phyloP scores from a whole-genome alignment of 345 rosid genomes.

The Erysimum cheiranthoides region DNA sequence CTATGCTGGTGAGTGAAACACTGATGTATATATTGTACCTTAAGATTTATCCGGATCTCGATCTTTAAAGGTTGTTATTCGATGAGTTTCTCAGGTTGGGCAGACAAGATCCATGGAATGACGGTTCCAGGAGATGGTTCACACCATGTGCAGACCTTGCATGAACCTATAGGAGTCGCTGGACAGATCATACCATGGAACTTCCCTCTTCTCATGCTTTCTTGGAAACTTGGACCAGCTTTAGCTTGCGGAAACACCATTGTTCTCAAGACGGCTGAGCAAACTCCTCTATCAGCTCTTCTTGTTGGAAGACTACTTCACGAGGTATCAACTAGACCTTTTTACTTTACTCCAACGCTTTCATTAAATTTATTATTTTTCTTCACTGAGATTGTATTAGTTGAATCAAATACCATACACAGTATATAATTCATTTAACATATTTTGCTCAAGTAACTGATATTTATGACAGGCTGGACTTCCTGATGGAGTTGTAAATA shows the following conservation, averaged over 20 bases:
- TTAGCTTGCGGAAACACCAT: slow-evolving; percentile 90
- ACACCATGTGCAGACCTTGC: slow-evolving; percentile 78
- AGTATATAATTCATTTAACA: neutral
- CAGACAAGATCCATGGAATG: slow-evolving; percentile 95
- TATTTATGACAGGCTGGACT: slow-evolving; percentile 75
- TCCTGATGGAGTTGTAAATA: slow-evolving; percentile 88
- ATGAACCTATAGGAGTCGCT: slow-evolving; percentile 93
- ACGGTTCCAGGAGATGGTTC: slow-evolving; percentile 79
- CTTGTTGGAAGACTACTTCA: slow-evolving; percentile 64
- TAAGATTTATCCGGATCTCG: neutral
- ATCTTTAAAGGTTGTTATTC: neutral
- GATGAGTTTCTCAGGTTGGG: slow-evolving; percentile 71
- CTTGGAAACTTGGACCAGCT: slow-evolving; percentile 96
- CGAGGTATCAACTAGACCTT: too few species aligned
- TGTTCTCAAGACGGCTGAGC: slow-evolving; percentile 92
- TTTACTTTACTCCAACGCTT: too few species aligned
- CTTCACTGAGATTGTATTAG: neutral
- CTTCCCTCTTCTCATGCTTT: slow-evolving; percentile 87
- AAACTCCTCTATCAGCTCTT: slow-evolving; percentile 86
- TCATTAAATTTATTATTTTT: neutral
- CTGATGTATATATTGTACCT: slow-evolving; percentile 2
- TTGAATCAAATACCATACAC: neutral
- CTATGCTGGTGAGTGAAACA: slow-evolving; percentile 75
- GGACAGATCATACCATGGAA: slow-evolving; percentile 99
- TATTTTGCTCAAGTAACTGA: slow-evolving; percentile 10